A percentile compares a stretch with the other conserved stretches of the same genome.
Conservation (phyloP, 495 filamentous ascomycete species). For the Pseudotulostoma volvatum region DNA sequence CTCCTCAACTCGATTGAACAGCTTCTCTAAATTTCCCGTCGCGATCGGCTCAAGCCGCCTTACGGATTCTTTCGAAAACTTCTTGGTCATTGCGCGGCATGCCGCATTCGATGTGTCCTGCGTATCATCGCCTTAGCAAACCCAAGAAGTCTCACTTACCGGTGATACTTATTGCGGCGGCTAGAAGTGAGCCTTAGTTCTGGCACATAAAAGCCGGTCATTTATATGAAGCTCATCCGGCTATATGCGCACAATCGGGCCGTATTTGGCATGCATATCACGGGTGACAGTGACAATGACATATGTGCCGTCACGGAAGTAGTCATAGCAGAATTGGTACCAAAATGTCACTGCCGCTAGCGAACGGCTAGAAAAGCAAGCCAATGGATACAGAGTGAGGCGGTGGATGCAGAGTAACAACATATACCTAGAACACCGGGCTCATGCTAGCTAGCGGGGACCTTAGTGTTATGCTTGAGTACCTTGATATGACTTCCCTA, state of each 20-base stretch:
- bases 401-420: no score
- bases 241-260: constrained; percentile 34
- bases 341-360: constrained; percentile 27
- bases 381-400: constrained; percentile 28
- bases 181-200: constrained; percentile 4
- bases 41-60: constrained; percentile 26
- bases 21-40: constrained; percentile 21
- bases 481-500: no score
- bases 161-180: no score
- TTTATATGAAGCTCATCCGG: constrained; percentile 38
- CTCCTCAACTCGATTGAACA: constrained; percentile 22
- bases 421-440: no score
- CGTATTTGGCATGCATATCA: constrained; percentile 7
- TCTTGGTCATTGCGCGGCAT: constrained; percentile 22
- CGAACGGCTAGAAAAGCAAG: constrained; percentile 32
- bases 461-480: no score
- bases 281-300: constrained; percentile 7
- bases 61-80: constrained; percentile 24
- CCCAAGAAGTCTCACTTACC: constrained; percentile 10
- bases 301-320: constrained; percentile 16
- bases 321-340: constrained; percentile 35
- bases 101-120: constrained; percentile 24
- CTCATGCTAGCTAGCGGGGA: no score
- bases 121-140: constrained; percentile 22
- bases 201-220: constrained; percentile 19